Conservation (phyloP, 2,329 filamentous ascomycete species). For the Trichoderma koningii region DNA sequence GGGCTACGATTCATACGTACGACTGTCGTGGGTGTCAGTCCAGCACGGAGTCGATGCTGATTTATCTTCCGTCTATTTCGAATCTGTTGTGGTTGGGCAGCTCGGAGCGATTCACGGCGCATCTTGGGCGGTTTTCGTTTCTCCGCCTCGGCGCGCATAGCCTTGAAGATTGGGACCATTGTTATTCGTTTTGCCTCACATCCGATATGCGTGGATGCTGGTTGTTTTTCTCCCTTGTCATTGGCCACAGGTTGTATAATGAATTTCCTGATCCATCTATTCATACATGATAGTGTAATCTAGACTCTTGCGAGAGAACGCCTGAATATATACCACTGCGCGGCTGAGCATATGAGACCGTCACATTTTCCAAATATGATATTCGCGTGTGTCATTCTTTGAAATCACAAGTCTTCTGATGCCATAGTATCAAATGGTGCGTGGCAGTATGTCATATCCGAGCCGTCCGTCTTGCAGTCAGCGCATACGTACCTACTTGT, state of each 20-base stretch:
- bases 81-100: conserved; percentile 4
- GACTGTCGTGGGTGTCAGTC: conserved; percentile 7
- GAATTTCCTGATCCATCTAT: not conserved
- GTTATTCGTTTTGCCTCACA: not conserved
- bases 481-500: not conserved
- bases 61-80: not conserved
- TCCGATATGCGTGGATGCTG: conserved; percentile 7
- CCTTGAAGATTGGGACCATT: no score
- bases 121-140: conserved; percentile 10
- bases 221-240: not conserved
- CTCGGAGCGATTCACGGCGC: not conserved
- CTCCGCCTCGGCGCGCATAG: not conserved
- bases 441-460: no score
- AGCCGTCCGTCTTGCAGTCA: no score
- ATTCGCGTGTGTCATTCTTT: no score
- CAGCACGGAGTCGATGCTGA: conserved; percentile 2
- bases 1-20: conserved; percentile 15
- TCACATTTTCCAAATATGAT: no score
- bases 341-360: not conserved
- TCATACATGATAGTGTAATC: conserved; percentile 25
- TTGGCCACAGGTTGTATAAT: not conserved
- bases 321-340: conserved; percentile 8
- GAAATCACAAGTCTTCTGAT: no score
- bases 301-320: conserved; percentile 13
- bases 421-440: not conserved